Conservation (phyloP, 2,329 filamentous ascomycete genomes). For the Pyrenophora seminiperda region DNA sequence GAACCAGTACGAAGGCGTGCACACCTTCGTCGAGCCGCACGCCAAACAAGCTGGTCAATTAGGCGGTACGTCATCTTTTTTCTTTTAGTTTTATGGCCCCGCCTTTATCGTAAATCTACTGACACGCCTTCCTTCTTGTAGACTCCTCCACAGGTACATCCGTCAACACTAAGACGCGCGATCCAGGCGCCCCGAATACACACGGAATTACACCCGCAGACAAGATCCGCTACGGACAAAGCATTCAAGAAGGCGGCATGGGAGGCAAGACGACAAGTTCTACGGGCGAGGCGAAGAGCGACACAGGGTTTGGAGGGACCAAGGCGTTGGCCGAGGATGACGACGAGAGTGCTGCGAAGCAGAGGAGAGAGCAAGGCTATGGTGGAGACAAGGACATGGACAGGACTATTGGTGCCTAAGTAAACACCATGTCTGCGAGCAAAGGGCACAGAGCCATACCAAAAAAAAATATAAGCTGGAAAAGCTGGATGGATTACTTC, state of each 20-base stretch:
- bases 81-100: neutral
- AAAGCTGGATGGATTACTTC: neutral
- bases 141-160: conserved; percentile 17
- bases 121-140: neutral
- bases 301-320: conserved; percentile 49
- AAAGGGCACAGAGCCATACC: neutral
- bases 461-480: neutral
- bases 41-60: conserved; percentile 63
- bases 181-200: conserved; percentile 51
- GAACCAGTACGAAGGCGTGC: conserved; percentile 65
- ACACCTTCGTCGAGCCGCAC: conserved; percentile 56
- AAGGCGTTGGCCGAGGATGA: conserved; percentile 48
- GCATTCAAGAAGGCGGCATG: conserved; percentile 61
- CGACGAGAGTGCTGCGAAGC: conserved; percentile 45
- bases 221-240: conserved; percentile 62
- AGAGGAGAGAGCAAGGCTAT: conserved; percentile 60
- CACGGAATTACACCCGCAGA: conserved; percentile 49
- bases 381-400: conserved; percentile 55
- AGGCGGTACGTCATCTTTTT: conserved; percentile 50
- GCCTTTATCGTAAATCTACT: neutral
- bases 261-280: conserved; percentile 57
- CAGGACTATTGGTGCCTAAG: conserved; percentile 55
- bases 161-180: conserved; percentile 22
- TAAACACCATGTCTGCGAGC: no score
- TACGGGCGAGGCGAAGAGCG: conserved; percentile 46